A percentile compares a stretch with the other conserved stretches of the same genome.
These are phyloP conservation scores for Kalanchoe fedtschenkoi DNA, from an alignment of 164 flowering plant species.

Conservation along the genomic window DNA sequence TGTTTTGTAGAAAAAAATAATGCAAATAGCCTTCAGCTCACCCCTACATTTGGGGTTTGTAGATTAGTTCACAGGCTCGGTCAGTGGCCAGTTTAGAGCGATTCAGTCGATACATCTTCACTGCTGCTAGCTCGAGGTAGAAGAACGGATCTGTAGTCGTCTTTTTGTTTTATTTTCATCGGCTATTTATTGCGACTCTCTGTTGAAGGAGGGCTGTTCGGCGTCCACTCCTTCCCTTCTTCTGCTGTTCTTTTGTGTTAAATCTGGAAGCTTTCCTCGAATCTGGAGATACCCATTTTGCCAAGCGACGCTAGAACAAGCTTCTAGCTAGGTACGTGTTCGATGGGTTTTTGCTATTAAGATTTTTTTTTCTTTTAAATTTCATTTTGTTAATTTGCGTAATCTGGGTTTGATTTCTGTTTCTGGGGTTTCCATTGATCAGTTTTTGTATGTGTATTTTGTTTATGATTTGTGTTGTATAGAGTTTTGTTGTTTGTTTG, in stretches of 20 bases:
- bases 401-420: not conserved
- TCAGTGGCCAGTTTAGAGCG: no score
- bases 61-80: no score
- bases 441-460: not conserved
- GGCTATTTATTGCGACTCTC: not conserved
- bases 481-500: not conserved
- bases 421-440: not conserved
- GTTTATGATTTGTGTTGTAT: no score
- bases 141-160: not conserved
- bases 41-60: not conserved
- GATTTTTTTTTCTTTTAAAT: not conserved
- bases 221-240: not conserved
- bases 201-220: not conserved
- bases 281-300: conserved; percentile 16
- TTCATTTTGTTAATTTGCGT: no score
- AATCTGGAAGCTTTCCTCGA: conserved; percentile 10
- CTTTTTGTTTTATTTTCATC: no score
- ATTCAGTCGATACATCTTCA: no score
- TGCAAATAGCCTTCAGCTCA: not conserved
- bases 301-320: conserved; percentile 8
- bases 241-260: conserved; percentile 3
- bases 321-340: conserved; percentile 9
- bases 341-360: not conserved
- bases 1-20: no score
- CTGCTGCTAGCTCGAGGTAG: no score